Evolutionary conservation across 441 rosid species (phyloP), one percentile per base, ranked within the genome.

Genomic region (Breynia disticha): DNA sequence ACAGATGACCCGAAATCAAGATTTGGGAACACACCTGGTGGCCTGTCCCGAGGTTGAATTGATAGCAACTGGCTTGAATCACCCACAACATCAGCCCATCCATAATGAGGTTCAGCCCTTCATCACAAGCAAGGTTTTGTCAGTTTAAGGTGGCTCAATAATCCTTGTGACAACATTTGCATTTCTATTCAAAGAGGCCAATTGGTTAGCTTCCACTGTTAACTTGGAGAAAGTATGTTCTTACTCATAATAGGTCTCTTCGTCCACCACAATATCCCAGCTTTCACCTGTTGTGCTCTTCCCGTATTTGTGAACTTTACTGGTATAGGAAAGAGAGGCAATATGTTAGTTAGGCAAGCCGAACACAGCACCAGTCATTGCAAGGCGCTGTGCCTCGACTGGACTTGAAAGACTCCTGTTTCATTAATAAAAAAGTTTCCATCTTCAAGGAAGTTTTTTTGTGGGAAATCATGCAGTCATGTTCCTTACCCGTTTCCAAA

Each of bases 241-340:
- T 85, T 82, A 93, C 98, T 93, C 97, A 10, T 82, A 93, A 65
- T 79, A 79, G 48, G 98, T 93, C 72, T 84, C 98, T 67, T 88
- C 98, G 0, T 86, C 98, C 63, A 84, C 98, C 24, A 88, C 88
- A 38, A 86, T 86, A 72, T 93, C 97, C 98, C 98, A 93, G 76
- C 90, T 82, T 82, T 93, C 98, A 39, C 95, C 88, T 2, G 97
- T 81, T 5, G 98, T 93, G 75, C 97, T 88, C 64, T 79, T 88
- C 19, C 98, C 98, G 7, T 88, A 88, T 70, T 93, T 93, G 88
- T 86, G 98, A 59, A 93, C 97, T 72, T 93, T 93, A 37, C 97
- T 93, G 90, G 47, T 52, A 28, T 19, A 35, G 48, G 18, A 19
- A 10, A 52, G 43, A 55, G 43, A n/a, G 20, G 3, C 17, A 10